A percentile compares a stretch with the other conserved stretches of the same genome.
These are phyloP conservation scores for Leccinum rimulosum DNA, from an alignment of 768 basidiomycete genomes.

Conservation along the genomic window DNA sequence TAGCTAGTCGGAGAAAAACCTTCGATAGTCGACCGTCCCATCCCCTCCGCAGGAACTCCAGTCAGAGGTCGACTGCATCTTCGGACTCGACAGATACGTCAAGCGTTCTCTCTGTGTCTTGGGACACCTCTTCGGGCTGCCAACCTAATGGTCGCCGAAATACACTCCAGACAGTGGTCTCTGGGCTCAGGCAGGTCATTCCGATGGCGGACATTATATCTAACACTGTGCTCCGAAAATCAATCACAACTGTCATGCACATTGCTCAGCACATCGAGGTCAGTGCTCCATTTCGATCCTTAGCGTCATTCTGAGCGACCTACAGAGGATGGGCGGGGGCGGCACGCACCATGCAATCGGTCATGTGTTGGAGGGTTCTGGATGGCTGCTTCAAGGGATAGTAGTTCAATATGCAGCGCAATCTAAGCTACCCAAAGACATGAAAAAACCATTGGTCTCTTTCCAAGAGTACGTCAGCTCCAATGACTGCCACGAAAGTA, in stretches of 20 bases:
- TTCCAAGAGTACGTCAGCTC: constrained; percentile 6
- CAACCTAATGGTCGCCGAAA: not conserved
- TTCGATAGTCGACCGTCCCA: no score
- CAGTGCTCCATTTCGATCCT: not conserved
- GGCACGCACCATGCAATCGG: constrained; percentile 15
- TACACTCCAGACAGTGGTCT: constrained; percentile 1
- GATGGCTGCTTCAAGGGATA: constrained; percentile 14
- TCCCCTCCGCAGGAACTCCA: not conserved
- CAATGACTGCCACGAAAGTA: no score
- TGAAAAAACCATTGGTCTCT: not conserved
- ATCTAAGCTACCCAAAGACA: not conserved
- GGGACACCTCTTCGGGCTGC: constrained; percentile 5
- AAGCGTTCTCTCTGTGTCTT: not conserved
- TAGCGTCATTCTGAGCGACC: not conserved
- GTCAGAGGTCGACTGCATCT: not conserved
- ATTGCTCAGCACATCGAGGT: constrained; percentile 13
- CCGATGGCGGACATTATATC: constrained; percentile 7
- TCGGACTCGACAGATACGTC: not conserved
- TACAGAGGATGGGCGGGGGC: constrained; percentile 6
- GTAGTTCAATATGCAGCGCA: not conserved
- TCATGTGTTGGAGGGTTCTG: constrained; percentile 14
- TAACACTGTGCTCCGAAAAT: constrained; percentile 5
- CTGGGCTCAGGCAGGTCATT: constrained; percentile 5
- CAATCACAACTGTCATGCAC: constrained; percentile 8
- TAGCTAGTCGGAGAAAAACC: not conserved